Evolutionary conservation across 768 basidiomycete species (phyloP).

Genomic region (Suillus ampliporus): DNA sequence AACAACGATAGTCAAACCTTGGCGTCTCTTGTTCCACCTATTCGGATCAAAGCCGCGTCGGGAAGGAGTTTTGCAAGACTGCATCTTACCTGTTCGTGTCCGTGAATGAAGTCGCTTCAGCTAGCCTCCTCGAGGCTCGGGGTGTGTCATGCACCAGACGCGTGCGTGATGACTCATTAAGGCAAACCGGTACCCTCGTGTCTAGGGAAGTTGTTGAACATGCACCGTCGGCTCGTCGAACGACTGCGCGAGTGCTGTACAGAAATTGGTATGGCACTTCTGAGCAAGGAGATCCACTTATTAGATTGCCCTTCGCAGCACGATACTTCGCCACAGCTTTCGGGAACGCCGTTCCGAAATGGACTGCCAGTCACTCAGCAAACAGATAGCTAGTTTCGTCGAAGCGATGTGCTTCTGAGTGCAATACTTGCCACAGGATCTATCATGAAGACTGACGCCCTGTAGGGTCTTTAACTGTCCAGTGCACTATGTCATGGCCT

Average conservation of each 20-base stretch:
- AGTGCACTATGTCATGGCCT: not conserved
- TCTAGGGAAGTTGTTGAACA: not conserved
- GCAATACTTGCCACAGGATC: not conserved
- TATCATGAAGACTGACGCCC: not conserved
- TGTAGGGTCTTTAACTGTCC: not conserved
- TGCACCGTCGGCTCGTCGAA: not conserved
- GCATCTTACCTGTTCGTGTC: not conserved
- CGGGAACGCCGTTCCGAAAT: slow-evolving; percentile 1
- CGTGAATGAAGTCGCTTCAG: not conserved
- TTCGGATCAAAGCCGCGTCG: not conserved
- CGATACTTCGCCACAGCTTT: not conserved
- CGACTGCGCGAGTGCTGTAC: slow-evolving; percentile 5
- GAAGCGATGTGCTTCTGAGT: not conserved
- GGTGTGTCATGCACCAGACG: not conserved
- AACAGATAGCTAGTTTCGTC: too few relatives aligned
- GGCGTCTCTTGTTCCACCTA: not conserved
- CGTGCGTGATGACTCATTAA: not conserved
- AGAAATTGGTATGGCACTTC: not conserved
- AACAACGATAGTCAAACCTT: not conserved
- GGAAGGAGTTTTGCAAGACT: not conserved
- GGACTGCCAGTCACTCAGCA: too few relatives aligned
- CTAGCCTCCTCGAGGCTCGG: not conserved
- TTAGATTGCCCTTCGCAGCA: not conserved
- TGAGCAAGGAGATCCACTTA: not conserved
- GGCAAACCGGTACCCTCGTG: slow-evolving; percentile 5